Percentiles rank a stretch among this genome's conserved stretches.
Conservation (phyloP, 148 eudicot species). For the Amaranthus cruentus region DNA sequence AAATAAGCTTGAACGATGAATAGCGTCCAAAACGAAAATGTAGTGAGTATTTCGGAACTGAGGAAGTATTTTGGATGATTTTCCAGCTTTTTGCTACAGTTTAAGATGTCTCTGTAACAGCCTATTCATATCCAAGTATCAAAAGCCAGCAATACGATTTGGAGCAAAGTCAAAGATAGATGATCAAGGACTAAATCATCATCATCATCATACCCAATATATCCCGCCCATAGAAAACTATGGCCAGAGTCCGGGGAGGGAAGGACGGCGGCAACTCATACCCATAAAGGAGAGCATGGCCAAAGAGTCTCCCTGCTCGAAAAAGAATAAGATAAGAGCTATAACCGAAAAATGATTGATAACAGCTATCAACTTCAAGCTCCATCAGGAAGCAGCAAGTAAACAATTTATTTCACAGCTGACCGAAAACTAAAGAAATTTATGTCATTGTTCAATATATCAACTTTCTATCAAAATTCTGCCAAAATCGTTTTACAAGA, state of each 20-base stretch:
- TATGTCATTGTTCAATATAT: neutral
- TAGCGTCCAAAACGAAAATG: no score
- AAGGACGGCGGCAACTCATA: no score
- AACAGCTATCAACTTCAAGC: neutral
- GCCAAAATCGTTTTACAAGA: conserved; percentile 10
- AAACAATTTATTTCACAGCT: neutral
- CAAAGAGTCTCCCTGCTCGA: no score
- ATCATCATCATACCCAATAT: neutral
- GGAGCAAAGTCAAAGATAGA: neutral
- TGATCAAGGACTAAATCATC: neutral
- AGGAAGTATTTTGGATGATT: neutral
- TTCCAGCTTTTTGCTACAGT: neutral
- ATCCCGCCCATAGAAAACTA: no score
- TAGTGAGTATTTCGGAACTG: no score
- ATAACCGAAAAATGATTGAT: no score
- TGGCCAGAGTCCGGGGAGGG: no score
- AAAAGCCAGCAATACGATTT: neutral
- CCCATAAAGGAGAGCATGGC: no score
- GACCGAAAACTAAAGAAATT: neutral
- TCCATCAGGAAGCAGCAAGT: neutral
- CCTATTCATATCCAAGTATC: neutral
- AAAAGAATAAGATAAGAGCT: no score
- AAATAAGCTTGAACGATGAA: no score
- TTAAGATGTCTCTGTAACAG: no score
- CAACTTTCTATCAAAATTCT: neutral